Conservation (phyloP, 2,329 filamentous ascomycete genomes). For the Epicoccum nigrum region DNA sequence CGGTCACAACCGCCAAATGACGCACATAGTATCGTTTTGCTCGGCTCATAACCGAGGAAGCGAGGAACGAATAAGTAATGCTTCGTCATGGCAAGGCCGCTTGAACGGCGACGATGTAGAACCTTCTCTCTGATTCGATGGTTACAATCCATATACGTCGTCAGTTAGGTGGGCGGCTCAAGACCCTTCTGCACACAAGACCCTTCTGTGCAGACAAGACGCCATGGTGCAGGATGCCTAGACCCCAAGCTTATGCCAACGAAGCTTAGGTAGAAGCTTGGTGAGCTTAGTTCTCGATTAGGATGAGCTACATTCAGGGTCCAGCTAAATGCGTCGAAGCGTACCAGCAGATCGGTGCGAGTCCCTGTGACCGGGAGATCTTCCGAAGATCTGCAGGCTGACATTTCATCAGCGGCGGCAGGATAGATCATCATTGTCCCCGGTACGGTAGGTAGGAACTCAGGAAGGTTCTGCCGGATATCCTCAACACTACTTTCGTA, state of each 20-base stretch:
- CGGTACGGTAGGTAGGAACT: too few species aligned
- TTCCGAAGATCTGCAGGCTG: background rate
- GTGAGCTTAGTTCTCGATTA: background rate
- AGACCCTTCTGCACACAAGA: too few species aligned
- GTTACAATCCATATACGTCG: background rate
- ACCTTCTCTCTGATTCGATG: background rate
- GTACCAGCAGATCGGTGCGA: background rate
- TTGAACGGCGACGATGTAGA: too few species aligned
- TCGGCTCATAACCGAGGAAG: background rate
- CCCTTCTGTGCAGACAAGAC: background rate
- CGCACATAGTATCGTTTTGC: background rate
- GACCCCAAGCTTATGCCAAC: background rate
- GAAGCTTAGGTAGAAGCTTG: slow-evolving; percentile 1
- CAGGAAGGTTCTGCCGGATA: background rate
- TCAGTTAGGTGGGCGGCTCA: background rate
- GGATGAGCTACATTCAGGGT: background rate
- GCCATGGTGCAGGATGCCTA: background rate
- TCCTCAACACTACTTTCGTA: background rate
- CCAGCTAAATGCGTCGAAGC: background rate
- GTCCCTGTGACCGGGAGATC: background rate
- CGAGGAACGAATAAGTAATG: too few species aligned
- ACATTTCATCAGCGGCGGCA: background rate
- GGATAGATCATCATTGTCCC: background rate
- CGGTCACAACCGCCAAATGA: background rate
- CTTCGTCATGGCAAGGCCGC: too few species aligned